phyloP scores from a whole-genome alignment of 192 early-diverging fungal genomes.

The Obelidium mucronatum region DNA sequence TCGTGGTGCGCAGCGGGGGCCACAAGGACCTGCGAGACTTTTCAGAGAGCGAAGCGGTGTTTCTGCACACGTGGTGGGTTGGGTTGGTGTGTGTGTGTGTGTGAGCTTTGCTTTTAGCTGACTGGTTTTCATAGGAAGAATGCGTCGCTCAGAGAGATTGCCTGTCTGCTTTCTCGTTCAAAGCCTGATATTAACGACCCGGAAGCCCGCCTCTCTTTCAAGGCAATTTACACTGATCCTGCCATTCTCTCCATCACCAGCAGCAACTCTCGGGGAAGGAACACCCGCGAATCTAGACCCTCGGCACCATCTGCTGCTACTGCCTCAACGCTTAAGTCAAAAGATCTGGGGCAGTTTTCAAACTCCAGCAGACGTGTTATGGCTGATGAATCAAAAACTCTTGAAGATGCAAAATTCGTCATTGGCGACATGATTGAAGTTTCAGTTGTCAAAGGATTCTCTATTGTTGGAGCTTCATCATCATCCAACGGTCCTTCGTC shows the following conservation, averaged over 20 bases:
- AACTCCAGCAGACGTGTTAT: not conserved
- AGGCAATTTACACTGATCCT: not conserved
- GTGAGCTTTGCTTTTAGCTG: not conserved
- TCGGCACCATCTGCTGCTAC: not conserved
- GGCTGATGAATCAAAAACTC: conserved; percentile 1
- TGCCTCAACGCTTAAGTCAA: not conserved
- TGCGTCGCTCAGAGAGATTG: conserved; percentile 14
- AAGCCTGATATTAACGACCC: conserved; percentile 23
- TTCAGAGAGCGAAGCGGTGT: not conserved
- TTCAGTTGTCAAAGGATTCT: conserved; percentile 5
- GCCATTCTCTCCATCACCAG: not conserved
- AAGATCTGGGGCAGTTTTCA: conserved; percentile 25
- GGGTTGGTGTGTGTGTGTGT: too few species aligned
- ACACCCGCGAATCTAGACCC: not conserved
- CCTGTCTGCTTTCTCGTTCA: not conserved
- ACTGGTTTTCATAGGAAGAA: conserved; percentile 5
- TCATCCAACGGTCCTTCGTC: too few species aligned
- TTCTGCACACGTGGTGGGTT: conserved; percentile 6
- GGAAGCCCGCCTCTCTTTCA: conserved; percentile 19
- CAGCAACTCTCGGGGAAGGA: too few species aligned
- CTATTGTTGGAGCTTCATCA: conserved; percentile 27
- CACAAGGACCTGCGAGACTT: conserved; percentile 2
- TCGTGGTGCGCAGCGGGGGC: not conserved
- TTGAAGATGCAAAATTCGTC: conserved; percentile 3
- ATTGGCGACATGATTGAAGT: conserved; percentile 25